Percentiles rank a stretch among this genome's conserved stretches.
These are phyloP conservation scores for Cryptococcus sp. DNA, from an alignment of 1,284 basidiomycete species.

Conservation along the genomic window DNA sequence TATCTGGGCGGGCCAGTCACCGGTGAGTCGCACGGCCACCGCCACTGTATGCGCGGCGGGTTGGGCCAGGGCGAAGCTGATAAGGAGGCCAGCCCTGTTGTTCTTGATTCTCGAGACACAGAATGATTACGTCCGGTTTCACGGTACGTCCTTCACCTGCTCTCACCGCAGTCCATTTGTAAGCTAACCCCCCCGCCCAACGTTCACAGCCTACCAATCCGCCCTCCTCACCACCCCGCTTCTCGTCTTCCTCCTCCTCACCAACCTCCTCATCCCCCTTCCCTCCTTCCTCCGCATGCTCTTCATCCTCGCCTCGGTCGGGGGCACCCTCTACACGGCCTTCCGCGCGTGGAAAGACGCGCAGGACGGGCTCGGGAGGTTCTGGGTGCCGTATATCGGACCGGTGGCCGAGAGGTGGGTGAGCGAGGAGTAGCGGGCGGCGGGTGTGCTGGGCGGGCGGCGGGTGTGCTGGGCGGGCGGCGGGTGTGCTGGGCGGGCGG, in stretches of 20 bases:
- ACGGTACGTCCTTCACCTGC: constrained; percentile 55
- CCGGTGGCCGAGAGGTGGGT: constrained; percentile 69
- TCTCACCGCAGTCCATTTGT: not conserved
- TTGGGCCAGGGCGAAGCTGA: not conserved
- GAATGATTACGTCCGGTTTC: constrained; percentile 76
- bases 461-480: too few relatives aligned
- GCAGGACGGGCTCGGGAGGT: constrained; percentile 58
- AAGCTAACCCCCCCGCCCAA: not conserved
- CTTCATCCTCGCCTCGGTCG: constrained; percentile 31
- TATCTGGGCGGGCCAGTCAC: constrained; percentile 71
- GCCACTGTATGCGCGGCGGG: not conserved
- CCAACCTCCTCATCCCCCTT: constrained; percentile 58
- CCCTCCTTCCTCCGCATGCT: constrained; percentile 46
- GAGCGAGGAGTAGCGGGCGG: constrained; percentile 58
- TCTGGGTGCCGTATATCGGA: constrained; percentile 65
- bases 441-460: too few relatives aligned
- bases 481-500: too few relatives aligned
- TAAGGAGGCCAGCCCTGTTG: constrained; percentile 56
- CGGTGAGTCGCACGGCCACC: constrained; percentile 56
- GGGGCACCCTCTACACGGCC: constrained; percentile 30
- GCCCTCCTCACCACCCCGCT: constrained; percentile 67
- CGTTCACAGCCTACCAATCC: constrained; percentile 65
- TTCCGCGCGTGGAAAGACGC: constrained; percentile 66
- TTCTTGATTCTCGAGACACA: constrained; percentile 72
- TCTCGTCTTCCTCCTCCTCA: constrained; percentile 59